phyloP scores from a whole-genome alignment of 2,329 filamentous ascomycete species.

The Xylaria multiplex region DNA sequence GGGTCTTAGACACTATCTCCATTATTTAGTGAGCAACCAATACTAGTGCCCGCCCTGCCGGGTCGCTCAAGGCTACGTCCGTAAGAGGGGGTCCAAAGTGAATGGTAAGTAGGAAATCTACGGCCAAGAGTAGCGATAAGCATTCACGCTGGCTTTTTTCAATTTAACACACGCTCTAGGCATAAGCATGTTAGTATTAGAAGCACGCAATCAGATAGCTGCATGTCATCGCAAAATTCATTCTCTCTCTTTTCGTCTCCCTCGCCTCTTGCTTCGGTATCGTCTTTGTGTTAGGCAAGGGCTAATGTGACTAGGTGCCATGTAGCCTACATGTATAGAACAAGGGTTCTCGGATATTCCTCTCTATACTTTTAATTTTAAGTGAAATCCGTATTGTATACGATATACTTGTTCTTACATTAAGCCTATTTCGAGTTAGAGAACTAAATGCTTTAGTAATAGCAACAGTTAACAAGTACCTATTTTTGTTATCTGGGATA shows the following conservation, averaged over 20 bases:
- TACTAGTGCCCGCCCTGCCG: not conserved
- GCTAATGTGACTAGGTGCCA: no score
- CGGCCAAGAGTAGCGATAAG: not conserved
- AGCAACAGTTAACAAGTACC: no score
- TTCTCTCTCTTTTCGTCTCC: no score
- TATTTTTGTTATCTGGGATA: no score
- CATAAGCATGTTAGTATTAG: not conserved
- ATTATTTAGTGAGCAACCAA: not conserved
- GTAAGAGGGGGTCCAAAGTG: not conserved
- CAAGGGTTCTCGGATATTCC: no score
- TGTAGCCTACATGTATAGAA: not conserved
- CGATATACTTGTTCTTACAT: not conserved
- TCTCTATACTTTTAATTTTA: no score
- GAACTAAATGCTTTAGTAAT: no score
- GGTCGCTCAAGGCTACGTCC: not conserved
- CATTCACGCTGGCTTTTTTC: not conserved
- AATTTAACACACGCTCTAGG: no score
- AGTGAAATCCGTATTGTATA: no score
- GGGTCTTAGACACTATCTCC: not conserved
- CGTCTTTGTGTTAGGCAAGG: no score
- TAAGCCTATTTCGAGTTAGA: constrained; percentile 4
- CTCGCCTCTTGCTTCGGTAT: not conserved
- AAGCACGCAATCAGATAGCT: not conserved
- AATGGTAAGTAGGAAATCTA: no score
- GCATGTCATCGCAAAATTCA: not conserved